phyloP scores from a whole-genome alignment of 2,329 filamentous ascomycete species.

The Knoxdaviesia capensis region DNA sequence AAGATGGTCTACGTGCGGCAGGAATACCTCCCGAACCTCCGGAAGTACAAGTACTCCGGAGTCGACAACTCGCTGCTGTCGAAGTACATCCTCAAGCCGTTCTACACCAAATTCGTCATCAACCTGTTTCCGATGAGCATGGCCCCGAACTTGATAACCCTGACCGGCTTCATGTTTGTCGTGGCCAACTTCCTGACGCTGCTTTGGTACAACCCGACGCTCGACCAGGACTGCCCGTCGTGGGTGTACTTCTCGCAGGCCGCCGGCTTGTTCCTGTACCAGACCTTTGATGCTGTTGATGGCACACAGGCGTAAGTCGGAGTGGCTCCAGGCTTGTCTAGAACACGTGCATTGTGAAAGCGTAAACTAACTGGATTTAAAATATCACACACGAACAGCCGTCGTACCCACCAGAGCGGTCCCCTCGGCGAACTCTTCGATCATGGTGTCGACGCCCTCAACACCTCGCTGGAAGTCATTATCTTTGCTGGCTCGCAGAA shows the following conservation, averaged over 20 bases:
- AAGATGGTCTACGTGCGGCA: slow-evolving; percentile 91
- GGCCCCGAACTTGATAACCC: slow-evolving; percentile 75
- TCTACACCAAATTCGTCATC: slow-evolving; percentile 90
- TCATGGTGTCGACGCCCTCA: slow-evolving; percentile 90
- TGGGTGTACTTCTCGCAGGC: slow-evolving; percentile 96
- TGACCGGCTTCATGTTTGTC: slow-evolving; percentile 80
- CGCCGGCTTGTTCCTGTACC: slow-evolving; percentile 77
- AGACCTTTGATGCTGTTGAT: slow-evolving; percentile 96
- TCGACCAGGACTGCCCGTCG: slow-evolving; percentile 78
- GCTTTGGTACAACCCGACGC: slow-evolving; percentile 86
- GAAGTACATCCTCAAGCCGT: slow-evolving; percentile 89
- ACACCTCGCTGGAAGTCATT: slow-evolving; percentile 82
- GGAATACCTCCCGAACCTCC: slow-evolving; percentile 69
- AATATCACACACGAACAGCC: slow-evolving; percentile 20
- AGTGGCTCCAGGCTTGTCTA: neutral
- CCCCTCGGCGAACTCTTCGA: slow-evolving; percentile 93
- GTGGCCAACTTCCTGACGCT: slow-evolving; percentile 76
- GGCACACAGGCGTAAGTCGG: slow-evolving; percentile 66
- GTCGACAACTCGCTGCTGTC: slow-evolving; percentile 83
- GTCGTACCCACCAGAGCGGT: slow-evolving; percentile 79
- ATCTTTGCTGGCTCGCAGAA: slow-evolving; percentile 88
- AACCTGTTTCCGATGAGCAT: slow-evolving; percentile 88
- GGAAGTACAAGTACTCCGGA: slow-evolving; percentile 85
- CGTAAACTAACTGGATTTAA: no score
- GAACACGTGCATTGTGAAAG: neutral